Evolutionary conservation across 768 basidiomycete genomes (phyloP).

Genomic region (Xerocomellus chrysenteron): DNA sequence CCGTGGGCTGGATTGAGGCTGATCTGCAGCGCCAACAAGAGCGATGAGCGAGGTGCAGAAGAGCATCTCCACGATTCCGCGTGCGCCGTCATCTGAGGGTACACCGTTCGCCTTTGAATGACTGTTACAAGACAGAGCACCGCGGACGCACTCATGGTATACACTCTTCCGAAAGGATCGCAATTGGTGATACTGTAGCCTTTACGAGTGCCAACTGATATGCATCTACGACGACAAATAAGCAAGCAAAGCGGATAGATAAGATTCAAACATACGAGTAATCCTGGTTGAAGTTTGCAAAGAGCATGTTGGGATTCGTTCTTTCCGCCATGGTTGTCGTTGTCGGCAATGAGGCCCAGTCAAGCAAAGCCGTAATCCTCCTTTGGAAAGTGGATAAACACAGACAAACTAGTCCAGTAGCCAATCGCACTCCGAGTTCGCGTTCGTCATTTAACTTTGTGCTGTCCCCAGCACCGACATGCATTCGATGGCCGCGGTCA

Average conservation of each 20-base stretch:
- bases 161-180: constrained; percentile 95
- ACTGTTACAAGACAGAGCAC: neutral
- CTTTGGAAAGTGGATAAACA: constrained; percentile 20
- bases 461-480: neutral
- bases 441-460: neutral
- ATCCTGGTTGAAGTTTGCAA: constrained; percentile 98
- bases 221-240: constrained; percentile 51
- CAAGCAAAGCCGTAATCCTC: neutral
- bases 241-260: neutral
- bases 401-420: constrained; percentile 5
- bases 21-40: constrained; percentile 93
- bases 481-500: neutral
- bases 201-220: constrained; percentile 91
- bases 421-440: constrained; percentile 1
- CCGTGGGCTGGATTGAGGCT: constrained; percentile 84
- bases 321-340: constrained; percentile 36
- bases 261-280: constrained; percentile 63
- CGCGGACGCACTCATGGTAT: constrained; percentile 81
- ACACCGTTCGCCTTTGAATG: neutral
- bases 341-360: constrained; percentile 1
- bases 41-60: constrained; percentile 99
- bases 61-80: constrained; percentile 98
- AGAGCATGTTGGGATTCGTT: constrained; percentile 59
- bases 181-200: constrained; percentile 98
- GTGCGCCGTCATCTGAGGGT: constrained; percentile 79